phyloP scores from a whole-genome alignment of 2,329 filamentous ascomycete genomes.

The Beauveria australis region DNA sequence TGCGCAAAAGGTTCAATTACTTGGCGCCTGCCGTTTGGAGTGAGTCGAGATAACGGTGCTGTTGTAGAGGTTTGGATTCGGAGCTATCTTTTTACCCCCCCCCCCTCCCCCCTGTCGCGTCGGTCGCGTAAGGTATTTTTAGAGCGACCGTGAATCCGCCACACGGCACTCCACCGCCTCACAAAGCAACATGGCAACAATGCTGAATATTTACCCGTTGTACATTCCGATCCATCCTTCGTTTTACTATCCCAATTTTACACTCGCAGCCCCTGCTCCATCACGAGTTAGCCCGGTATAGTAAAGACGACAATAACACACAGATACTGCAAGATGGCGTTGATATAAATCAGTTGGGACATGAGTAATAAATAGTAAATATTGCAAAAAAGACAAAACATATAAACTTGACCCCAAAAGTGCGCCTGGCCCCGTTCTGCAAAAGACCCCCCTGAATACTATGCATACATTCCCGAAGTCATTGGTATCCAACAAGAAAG shows the following conservation, averaged over 20 bases:
- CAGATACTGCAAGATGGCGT: too few species aligned
- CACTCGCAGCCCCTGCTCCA: too few species aligned
- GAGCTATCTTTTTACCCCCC: too few species aligned
- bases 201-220: too few species aligned
- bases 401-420: not conserved
- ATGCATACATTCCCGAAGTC: not conserved
- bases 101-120: not conserved
- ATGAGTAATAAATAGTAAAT: too few species aligned
- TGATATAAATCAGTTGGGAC: too few species aligned
- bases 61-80: not conserved
- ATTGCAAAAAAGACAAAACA: not conserved
- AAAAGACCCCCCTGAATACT: not conserved
- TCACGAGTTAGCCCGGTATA: too few species aligned
- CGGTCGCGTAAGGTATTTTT: not conserved
- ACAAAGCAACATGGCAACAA: too few species aligned
- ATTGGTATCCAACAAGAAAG: conserved; percentile 5
- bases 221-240: too few species aligned
- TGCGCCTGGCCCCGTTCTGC: not conserved
- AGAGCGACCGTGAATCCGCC: not conserved
- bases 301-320: too few species aligned
- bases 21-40: not conserved
- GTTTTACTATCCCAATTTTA: too few species aligned
- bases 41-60: not conserved
- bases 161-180: not conserved
- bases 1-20: not conserved